Evolutionary conservation across 2,329 filamentous ascomycete genomes (phyloP).

Genomic region (Pseudopithomyces maydicus): DNA sequence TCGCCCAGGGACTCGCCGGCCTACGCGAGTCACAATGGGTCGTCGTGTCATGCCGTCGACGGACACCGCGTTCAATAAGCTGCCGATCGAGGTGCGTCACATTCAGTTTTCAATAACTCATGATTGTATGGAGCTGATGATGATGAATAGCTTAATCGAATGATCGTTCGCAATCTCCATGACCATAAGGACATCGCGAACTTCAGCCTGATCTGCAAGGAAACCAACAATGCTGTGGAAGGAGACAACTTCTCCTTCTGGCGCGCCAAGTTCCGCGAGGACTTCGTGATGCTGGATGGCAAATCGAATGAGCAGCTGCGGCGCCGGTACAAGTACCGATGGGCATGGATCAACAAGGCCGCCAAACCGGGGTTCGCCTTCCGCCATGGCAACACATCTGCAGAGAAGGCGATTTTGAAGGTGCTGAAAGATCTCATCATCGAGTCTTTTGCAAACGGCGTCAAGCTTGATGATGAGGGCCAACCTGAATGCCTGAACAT

Average conservation of each 20-base stretch:
- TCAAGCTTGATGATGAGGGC: constrained; percentile 20
- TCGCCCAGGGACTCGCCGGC: background rate
- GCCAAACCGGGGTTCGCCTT: constrained; percentile 17
- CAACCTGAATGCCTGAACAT: constrained; percentile 43
- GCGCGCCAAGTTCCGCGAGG: constrained; percentile 49
- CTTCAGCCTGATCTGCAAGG: constrained; percentile 49
- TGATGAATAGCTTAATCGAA: constrained; percentile 45
- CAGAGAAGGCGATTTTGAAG: constrained; percentile 43
- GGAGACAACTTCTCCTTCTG: constrained; percentile 52
- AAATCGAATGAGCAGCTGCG: constrained; percentile 28
- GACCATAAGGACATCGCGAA: constrained; percentile 50
- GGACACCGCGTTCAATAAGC: constrained; percentile 33
- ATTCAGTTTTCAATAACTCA: background rate
- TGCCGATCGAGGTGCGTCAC: constrained; percentile 38
- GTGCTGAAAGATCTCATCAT: constrained; percentile 51
- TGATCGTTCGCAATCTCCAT: constrained; percentile 45
- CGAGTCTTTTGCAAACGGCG: constrained; percentile 40
- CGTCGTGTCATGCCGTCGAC: constrained; percentile 6
- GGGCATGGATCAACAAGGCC: constrained; percentile 26
- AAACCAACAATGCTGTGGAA: constrained; percentile 47
- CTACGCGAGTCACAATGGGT: constrained; percentile 14
- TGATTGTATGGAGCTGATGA: constrained; percentile 1
- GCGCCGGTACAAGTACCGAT: constrained; percentile 37
- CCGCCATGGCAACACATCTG: constrained; percentile 18
- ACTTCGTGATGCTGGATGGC: constrained; percentile 44